These are phyloP conservation scores for Talaromyces sp. DNA, from an alignment of 2,329 filamentous ascomycete genomes.

Conservation along the genomic window DNA sequence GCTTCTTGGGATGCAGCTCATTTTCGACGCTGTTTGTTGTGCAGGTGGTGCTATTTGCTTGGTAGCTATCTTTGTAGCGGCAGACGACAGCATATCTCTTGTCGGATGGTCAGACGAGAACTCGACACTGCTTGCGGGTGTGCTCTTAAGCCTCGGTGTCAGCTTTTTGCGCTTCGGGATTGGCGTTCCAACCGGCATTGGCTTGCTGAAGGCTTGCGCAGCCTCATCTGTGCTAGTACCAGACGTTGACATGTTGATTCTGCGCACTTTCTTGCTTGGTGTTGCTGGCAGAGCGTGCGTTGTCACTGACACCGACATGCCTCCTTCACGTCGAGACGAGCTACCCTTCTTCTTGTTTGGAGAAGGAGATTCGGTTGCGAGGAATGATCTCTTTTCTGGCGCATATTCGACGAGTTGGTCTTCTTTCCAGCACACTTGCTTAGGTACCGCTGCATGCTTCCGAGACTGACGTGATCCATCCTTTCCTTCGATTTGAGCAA, in stretches of 20 bases:
- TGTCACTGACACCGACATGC: neutral
- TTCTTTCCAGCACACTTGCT: conserved; percentile 39
- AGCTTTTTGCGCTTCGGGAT: conserved; percentile 34
- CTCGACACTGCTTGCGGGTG: conserved; percentile 14
- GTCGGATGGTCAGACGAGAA: neutral
- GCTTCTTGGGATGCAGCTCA: conserved; percentile 24
- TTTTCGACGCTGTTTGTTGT: conserved; percentile 22
- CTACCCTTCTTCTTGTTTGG: conserved; percentile 22
- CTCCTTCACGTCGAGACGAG: conserved; percentile 7
- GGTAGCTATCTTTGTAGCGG: neutral
- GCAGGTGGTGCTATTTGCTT: conserved; percentile 11
- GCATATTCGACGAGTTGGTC: conserved; percentile 33
- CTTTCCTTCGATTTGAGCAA: conserved; percentile 4
- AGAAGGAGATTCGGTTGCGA: conserved; percentile 3
- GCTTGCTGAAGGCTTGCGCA: conserved; percentile 4
- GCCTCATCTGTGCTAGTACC: neutral
- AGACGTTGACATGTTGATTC: conserved; percentile 11
- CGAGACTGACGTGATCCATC: neutral
- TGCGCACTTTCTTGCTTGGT: conserved; percentile 18
- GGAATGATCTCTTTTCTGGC: conserved; percentile 4
- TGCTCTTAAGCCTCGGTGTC: conserved; percentile 32
- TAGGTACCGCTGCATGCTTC: conserved; percentile 22
- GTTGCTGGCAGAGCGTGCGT: conserved; percentile 14
- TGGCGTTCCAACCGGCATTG: conserved; percentile 23
- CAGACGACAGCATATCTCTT: neutral